phyloP scores from a whole-genome alignment of 2,329 filamentous ascomycete species.

The Fusarium hostae region DNA sequence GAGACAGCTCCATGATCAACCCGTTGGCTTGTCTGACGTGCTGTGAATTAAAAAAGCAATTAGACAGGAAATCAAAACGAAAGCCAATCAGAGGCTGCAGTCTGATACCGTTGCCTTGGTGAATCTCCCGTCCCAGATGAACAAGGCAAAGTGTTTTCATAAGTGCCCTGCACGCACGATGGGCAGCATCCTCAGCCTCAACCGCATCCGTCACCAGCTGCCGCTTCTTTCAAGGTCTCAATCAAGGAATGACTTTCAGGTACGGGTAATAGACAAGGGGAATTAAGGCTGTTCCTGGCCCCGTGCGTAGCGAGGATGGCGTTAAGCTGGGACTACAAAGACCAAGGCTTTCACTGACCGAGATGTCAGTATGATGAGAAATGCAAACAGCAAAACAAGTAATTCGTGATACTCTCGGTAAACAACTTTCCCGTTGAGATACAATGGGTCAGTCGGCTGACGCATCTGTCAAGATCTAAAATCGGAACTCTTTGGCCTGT shows the following conservation, averaged over 20 bases:
- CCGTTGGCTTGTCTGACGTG: slow-evolving; percentile 7
- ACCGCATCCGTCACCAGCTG: slow-evolving; percentile 42
- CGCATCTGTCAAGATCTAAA: slow-evolving; percentile 32
- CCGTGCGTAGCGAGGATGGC: slow-evolving; percentile 29
- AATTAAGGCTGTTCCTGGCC: slow-evolving; percentile 30
- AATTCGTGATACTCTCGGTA: neutral
- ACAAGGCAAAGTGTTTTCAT: slow-evolving; percentile 25
- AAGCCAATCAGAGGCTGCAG: slow-evolving; percentile 11
- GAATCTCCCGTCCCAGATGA: slow-evolving; percentile 15
- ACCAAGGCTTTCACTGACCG: neutral
- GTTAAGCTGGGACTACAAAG: neutral
- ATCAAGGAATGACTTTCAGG: slow-evolving; percentile 24
- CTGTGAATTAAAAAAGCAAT: slow-evolving; percentile 21
- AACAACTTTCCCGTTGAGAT: neutral
- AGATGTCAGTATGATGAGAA: neutral
- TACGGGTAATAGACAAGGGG: slow-evolving; percentile 19
- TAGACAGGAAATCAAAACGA: slow-evolving; percentile 2
- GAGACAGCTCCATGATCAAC: slow-evolving; percentile 13
- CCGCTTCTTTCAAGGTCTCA: slow-evolving; percentile 15
- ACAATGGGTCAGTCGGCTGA: slow-evolving; percentile 1
- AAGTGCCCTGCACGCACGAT: slow-evolving; percentile 29
- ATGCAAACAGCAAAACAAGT: slow-evolving; percentile 10
- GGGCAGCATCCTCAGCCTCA: slow-evolving; percentile 37
- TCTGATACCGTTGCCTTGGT: slow-evolving; percentile 25
- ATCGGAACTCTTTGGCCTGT: slow-evolving; percentile 6